These are phyloP conservation scores for Starmerella stigmatis DNA, from an alignment of 805 yeast genomes.

Conservation along the genomic window DNA sequence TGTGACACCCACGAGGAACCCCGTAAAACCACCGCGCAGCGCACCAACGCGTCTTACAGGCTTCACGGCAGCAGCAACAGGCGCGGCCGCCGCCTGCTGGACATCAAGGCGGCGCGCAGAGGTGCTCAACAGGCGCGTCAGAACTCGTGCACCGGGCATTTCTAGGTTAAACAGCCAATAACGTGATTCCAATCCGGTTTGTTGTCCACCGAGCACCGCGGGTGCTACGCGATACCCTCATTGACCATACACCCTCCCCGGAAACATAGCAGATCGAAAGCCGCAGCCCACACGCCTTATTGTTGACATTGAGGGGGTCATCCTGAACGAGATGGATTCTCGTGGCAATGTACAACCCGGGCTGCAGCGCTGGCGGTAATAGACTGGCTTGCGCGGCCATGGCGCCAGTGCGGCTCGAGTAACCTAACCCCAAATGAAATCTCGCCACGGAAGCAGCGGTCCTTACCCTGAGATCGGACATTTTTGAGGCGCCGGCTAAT, in stretches of 20 bases:
- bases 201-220: background rate
- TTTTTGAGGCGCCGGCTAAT: background rate
- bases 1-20: conserved; percentile 69
- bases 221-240: background rate
- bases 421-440: conserved; percentile 3
- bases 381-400: too few species aligned
- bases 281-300: too few species aligned
- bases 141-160: conserved; percentile 3
- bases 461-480: conserved; percentile 6
- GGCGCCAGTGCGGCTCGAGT: background rate
- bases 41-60: conserved; percentile 22
- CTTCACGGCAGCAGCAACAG: conserved; percentile 5
- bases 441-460: conserved; percentile 2
- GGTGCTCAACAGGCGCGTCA: conserved; percentile 4
- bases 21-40: conserved; percentile 42
- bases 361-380: too few species aligned
- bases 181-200: conserved; percentile 6
- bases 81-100: background rate
- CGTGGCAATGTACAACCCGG: too few species aligned
- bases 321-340: too few species aligned
- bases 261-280: background rate
- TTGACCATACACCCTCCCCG: too few species aligned
- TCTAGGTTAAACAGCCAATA: background rate
- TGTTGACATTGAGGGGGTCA: background rate
- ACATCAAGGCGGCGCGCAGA: conserved; percentile 4